Conservation (phyloP, 805 yeast species). For the Ogataea nakhonphanomensis region DNA sequence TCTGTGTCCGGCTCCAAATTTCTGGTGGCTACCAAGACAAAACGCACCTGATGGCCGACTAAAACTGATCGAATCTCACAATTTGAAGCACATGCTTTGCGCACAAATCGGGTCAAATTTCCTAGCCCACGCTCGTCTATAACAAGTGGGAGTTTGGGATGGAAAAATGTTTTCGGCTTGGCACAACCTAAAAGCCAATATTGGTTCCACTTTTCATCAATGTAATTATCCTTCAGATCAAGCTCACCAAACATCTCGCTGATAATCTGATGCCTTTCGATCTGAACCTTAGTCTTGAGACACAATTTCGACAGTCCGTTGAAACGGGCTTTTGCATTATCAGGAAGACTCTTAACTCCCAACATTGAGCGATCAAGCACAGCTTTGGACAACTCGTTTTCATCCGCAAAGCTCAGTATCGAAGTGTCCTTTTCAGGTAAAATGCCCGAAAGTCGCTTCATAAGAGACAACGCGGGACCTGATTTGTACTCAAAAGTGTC, state of each 20-base stretch:
- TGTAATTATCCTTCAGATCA: slow-evolving; percentile 61
- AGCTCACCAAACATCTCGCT: slow-evolving; percentile 72
- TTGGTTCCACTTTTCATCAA: slow-evolving; percentile 66
- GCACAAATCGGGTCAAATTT: slow-evolving; percentile 65
- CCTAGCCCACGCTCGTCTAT: slow-evolving; percentile 82
- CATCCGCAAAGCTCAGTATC: slow-evolving; percentile 19
- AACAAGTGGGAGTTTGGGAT: slow-evolving; percentile 57
- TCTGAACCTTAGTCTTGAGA: slow-evolving; percentile 40
- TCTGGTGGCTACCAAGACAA: slow-evolving; percentile 53
- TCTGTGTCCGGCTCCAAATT: slow-evolving; percentile 66
- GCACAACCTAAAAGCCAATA: slow-evolving; percentile 72
- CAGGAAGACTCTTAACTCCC: slow-evolving; percentile 54
- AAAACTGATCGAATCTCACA: slow-evolving; percentile 55
- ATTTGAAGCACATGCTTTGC: slow-evolving; percentile 77
- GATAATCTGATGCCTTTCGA: slow-evolving; percentile 49
- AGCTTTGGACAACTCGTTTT: slow-evolving; percentile 25
- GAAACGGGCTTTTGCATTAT: slow-evolving; percentile 53
- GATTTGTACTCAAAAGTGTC: slow-evolving; percentile 44
- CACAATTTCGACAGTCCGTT: slow-evolving; percentile 71
- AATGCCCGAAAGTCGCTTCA: slow-evolving; percentile 25
- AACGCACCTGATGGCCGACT: slow-evolving; percentile 40
- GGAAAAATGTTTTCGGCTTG: slow-evolving; percentile 54
- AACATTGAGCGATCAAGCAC: slow-evolving; percentile 12
- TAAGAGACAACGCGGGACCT: slow-evolving; percentile 31
- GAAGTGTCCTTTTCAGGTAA: slow-evolving; percentile 18